Evolutionary conservation across 352 stramenopile species (phyloP).

Genomic region (Phytophthora megakarya): DNA sequence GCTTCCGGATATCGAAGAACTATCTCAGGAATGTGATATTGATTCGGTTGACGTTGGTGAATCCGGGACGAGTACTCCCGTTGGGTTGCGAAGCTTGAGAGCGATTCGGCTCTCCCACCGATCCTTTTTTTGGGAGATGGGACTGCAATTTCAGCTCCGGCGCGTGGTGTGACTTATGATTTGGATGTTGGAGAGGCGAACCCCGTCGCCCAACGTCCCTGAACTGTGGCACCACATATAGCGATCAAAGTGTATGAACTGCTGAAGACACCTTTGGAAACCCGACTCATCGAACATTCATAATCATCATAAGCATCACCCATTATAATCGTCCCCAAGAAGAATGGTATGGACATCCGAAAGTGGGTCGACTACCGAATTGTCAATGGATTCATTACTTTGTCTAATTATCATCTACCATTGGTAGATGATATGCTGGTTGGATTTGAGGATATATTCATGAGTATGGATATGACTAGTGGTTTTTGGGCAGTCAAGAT

Average conservation of each 20-base stretch:
- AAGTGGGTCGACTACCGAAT: background rate
- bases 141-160: background rate
- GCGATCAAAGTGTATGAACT: background rate
- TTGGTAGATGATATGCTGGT: background rate
- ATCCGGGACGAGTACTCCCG: too few species aligned
- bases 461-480: background rate
- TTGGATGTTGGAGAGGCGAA: background rate
- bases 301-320: too few species aligned
- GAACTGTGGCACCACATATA: background rate
- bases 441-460: background rate
- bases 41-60: too few species aligned
- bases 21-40: too few species aligned
- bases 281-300: background rate
- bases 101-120: too few species aligned
- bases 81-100: too few species aligned
- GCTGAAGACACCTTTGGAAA: background rate
- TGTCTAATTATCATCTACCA: background rate
- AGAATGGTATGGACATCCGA: too few species aligned
- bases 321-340: too few species aligned
- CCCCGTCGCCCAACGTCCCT: background rate
- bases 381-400: background rate
- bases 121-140: background rate
- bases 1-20: too few species aligned
- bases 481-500: too few species aligned
- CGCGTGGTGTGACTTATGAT: background rate